Evolutionary conservation across 2,329 filamentous ascomycete species (phyloP).

Genomic region (Fusarium bulbicola): DNA sequence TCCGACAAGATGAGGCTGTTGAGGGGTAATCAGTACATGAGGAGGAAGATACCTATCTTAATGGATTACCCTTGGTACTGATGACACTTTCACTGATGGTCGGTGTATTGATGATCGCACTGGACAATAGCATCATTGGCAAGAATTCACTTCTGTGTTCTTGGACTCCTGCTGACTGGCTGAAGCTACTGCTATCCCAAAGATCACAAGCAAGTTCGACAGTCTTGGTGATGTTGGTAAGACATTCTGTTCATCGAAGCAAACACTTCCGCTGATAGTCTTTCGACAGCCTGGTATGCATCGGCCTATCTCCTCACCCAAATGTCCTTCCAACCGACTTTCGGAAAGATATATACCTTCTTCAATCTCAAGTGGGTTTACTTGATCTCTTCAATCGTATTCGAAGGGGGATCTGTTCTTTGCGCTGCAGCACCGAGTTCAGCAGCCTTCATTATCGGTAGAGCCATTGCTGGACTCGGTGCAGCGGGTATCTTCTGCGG

Average conservation of each 20-base stretch:
- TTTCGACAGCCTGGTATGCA: conserved; percentile 45
- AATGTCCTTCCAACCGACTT: conserved; percentile 41
- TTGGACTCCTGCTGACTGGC: neutral
- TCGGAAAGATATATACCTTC: conserved; percentile 46
- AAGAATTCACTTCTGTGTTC: fast-evolving
- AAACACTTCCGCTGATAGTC: fast-evolving
- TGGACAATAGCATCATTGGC: conserved; percentile 40
- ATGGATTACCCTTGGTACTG: conserved; percentile 14
- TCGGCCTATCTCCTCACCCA: conserved; percentile 41
- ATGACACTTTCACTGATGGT: conserved; percentile 35
- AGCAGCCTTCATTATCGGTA: conserved; percentile 49
- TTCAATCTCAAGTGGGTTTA: conserved; percentile 47
- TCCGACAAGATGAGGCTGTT: neutral
- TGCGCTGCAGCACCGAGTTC: conserved; percentile 45
- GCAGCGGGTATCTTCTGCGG: conserved; percentile 30
- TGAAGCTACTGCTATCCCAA: conserved; percentile 39
- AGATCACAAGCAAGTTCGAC: conserved; percentile 44
- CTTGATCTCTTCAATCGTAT: conserved; percentile 28
- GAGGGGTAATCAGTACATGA: neutral
- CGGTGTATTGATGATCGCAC: conserved; percentile 28
- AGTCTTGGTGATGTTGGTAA: conserved; percentile 46
- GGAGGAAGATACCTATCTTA: conserved; percentile 15
- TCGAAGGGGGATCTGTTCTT: conserved; percentile 42
- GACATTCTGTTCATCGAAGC: neutral
- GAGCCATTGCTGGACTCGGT: conserved; percentile 50